Conservation (phyloP, 2,329 filamentous ascomycete genomes). For the Hymenoscyphus scutula region DNA sequence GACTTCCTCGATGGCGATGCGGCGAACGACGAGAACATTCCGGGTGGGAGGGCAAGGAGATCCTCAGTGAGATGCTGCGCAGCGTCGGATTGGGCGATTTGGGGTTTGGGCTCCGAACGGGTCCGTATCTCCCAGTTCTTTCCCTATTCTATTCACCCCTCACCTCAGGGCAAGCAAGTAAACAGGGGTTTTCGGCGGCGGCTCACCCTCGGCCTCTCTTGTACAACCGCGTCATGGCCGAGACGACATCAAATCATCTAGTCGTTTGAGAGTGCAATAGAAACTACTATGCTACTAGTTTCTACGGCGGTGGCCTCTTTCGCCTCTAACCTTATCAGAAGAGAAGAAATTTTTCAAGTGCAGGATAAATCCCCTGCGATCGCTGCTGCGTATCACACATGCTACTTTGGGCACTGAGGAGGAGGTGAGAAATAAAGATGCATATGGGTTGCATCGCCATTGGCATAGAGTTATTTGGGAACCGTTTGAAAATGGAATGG, state of each 20-base stretch:
- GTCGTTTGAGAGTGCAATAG: neutral
- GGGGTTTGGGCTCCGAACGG: neutral
- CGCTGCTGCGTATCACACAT: neutral
- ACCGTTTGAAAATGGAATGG: conserved; percentile 1
- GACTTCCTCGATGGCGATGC: neutral
- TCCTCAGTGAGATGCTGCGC: neutral
- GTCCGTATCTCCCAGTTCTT: conserved; percentile 2
- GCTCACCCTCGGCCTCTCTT: conserved; percentile 13
- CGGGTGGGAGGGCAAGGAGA: neutral
- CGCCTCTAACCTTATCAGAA: neutral
- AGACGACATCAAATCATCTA: conserved; percentile 8
- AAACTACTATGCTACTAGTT: neutral
- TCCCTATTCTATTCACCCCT: neutral
- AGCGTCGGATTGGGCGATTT: neutral
- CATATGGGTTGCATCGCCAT: neutral
- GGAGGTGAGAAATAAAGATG: neutral
- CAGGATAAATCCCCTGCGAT: neutral
- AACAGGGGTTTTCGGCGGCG: conserved; percentile 3
- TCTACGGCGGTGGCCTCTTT: neutral
- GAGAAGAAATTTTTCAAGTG: neutral
- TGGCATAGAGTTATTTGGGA: neutral
- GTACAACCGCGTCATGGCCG: conserved; percentile 10
- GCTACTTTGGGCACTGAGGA: neutral
- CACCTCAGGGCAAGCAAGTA: neutral
- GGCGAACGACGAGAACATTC: conserved; percentile 5